Conservation (phyloP, 257 asterid genomes). For the Petunia secreta region DNA sequence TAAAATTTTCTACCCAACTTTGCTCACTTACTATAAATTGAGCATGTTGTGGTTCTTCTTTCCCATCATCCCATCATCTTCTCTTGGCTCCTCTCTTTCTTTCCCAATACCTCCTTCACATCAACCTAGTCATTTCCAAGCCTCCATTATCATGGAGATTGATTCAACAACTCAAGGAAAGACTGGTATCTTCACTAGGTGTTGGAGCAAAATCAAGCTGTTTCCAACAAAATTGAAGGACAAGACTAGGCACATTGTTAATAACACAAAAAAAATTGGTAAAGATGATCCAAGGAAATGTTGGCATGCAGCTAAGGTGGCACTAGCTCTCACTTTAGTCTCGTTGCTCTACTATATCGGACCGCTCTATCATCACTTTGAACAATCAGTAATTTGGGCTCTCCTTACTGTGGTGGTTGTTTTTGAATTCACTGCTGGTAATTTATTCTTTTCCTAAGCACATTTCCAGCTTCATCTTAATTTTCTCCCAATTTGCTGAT, state of each 20-base stretch:
- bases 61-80: not conserved
- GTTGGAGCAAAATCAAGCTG: conserved; percentile 30
- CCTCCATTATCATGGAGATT: conserved; percentile 38
- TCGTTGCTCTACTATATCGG: conserved; percentile 63
- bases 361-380: conserved; percentile 66
- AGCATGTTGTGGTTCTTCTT: not conserved
- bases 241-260: conserved; percentile 24
- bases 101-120: not conserved
- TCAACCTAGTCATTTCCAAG: not conserved
- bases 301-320: conserved; percentile 61
- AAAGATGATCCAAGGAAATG: conserved; percentile 72
- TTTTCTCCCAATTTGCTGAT: too few relatives aligned
- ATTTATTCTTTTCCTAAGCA: not conserved
- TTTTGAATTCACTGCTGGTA: conserved; percentile 75
- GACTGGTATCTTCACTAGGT: not conserved
- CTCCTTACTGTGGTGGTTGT: conserved; percentile 69
- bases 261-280: conserved; percentile 44
- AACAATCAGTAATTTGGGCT: conserved; percentile 83
- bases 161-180: conserved; percentile 32
- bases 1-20: not conserved
- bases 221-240: conserved; percentile 27
- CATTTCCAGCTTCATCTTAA: too few relatives aligned
- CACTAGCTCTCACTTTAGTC: conserved; percentile 60
- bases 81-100: not conserved
- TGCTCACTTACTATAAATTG: not conserved